Evolutionary conservation across 495 filamentous ascomycete genomes (phyloP), one percentile per base, ranked within the genome.

Genomic region (Daldinia vernicosa): DNA sequence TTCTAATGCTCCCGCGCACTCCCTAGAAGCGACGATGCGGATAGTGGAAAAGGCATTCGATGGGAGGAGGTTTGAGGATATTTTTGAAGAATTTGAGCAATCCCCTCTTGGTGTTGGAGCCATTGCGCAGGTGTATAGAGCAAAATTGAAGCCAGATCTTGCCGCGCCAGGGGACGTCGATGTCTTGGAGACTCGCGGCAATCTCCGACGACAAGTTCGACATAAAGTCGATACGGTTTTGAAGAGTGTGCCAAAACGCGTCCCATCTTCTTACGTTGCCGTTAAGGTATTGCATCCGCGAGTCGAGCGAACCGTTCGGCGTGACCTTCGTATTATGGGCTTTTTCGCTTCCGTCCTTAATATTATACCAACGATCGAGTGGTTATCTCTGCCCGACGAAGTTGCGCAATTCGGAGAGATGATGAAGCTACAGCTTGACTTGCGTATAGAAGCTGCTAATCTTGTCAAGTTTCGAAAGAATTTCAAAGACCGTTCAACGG

Each of bases 41-140:
- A 97, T 87, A 24, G 89, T 99, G 26, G 80, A 82, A 57, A 87
- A 88, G 43, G 95, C 96, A 1, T 99, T 99, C 74, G 87, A 89
- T 63, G 92, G 91, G 2, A 81, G 90, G 37, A 77, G 80, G 2
- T 97, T 98, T 58, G 89, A 93, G 24, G 92, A 97, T 4, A 98
- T 99, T 28, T 99, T 99, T 71, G 94, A 97, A 28, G 96, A 98
- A 76, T 99, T 99, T 73, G 84, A 97, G 24, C 92, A 96, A 77
- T 88, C 88, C 60, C 95, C 96, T 0, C 81, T 99, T 2, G 96
- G 96, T 12, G 95, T 98, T 4, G 96, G 96, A 24, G 95, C 96
- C 14, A 98, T 99, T 75, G 96, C 96, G 15, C 96, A 99, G 78
- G 96, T 98, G 11, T 99, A 99, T 83, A 96, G 91, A 76, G 96